Base-by-base conservation (phyloP, 208 protist genomes). In the Acanthamoeba quina region DNA sequence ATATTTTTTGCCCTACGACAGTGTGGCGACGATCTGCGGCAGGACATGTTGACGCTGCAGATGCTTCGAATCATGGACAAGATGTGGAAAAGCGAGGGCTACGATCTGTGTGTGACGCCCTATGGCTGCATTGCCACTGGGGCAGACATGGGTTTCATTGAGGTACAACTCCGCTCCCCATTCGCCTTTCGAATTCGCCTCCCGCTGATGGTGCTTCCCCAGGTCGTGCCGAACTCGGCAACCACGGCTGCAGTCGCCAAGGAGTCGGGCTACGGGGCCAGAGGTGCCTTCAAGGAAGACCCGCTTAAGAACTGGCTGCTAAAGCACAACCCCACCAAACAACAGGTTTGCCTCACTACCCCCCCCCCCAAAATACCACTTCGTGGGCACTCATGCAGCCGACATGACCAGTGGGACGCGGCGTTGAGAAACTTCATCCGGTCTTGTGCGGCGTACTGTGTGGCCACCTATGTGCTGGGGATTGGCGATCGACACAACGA, bases 401-500 rank as follows among this genome's bases (percentile, higher is more conserved):
- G 3, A 41, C 31, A 34, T 31, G 0, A 15, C 44, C 70, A 78
- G 70, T 78, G 70, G 70, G 70, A 78, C 29, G 41, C 44, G 74
- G 37, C 74, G 7, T 3, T 82, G 7, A 37, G 41, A 41, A 82
- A 82, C 74, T 82, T 82, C 44, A 82, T 52, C 41, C 74, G 31
- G 19, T 82, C 74, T 4, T 82, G 74, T 24, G 74, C 74, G 3
- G 74, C 37, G 26, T 99, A 99, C 96, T 95, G 97, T 76, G 98
- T 99, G 24, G 99, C 98, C 31, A 99, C 99, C 1, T 99, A 99
- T 95, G 97, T 98, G 34, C 92, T 98, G 49, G 97, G 97, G n/a
- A 97, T 98, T 24, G 97, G 97, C 74, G 96, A 98, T 82, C 60
- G 98, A 34, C 98, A 98, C 64, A 98, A 98, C 49, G 97, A 98